Evolutionary conservation across 164 flowering plant species (phyloP).

Genomic region (Annona cherimola): DNA sequence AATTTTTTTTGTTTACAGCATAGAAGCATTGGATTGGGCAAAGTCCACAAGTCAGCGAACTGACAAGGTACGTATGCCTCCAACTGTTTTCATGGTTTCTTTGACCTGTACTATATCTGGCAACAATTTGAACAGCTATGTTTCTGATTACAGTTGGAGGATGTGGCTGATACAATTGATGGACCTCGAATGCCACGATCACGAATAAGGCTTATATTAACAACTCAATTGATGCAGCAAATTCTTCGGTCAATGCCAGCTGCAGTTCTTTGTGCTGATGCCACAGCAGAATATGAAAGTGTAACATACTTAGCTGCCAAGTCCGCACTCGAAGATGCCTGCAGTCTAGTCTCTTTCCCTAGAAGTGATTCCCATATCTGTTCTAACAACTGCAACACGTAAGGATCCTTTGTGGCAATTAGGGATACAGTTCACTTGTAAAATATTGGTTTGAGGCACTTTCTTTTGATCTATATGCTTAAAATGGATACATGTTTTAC

Average conservation of each 20-base stretch:
- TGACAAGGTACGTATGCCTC: conserved; percentile 51
- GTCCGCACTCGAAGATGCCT: conserved; percentile 68
- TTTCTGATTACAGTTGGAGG: conserved; percentile 41
- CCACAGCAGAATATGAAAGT: conserved; percentile 34
- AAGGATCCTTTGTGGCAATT: conserved; percentile 16
- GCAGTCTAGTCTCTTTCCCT: conserved; percentile 35
- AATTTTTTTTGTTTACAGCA: conserved; percentile 33
- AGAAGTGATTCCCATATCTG: conserved; percentile 23
- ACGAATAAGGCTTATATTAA: conserved; percentile 59
- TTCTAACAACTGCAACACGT: conserved; percentile 31
- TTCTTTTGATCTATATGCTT: background rate
- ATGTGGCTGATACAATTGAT: conserved; percentile 42
- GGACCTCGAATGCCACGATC: conserved; percentile 30
- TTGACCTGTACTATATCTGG: background rate
- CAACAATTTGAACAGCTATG: conserved; percentile 4
- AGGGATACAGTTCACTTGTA: background rate
- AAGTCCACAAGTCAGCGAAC: conserved; percentile 42
- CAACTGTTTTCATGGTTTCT: background rate
- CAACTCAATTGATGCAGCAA: conserved; percentile 78
- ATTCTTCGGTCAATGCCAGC: conserved; percentile 50
- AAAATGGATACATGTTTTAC: background rate
- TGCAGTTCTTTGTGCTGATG: conserved; percentile 48
- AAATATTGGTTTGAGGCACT: background rate
- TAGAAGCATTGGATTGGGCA: conserved; percentile 65
- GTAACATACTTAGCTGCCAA: conserved; percentile 48